Base-by-base conservation (phyloP, 2,329 filamentous ascomycete species). In the Fusarium musae region DNA sequence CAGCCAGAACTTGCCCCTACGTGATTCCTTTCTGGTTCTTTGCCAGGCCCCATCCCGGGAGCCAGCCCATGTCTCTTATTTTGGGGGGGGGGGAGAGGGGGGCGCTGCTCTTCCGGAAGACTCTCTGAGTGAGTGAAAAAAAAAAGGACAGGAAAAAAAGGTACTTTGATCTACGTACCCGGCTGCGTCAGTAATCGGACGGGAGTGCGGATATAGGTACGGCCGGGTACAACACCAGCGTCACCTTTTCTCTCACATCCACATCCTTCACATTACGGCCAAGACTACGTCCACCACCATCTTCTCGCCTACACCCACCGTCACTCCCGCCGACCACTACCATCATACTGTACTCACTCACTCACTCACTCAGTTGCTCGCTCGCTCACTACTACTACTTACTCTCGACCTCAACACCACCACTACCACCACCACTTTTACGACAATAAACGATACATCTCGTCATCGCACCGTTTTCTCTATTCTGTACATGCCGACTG, bases 1-100 rank as follows among this genome's bases (percentile, higher is more conserved):
- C 78, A 76, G 78, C 67, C 69, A 65, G 69, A 79, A 72, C 70
- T 68, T 73, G 74, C 72, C 72, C 69, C 73, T 74, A 71, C 70
- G 67, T 70, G 73, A 75, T 71, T 76, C 75, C 67, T 73, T 73
- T 59, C 63, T 63, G 70, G 66, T 76, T 76, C 73, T 71, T 69
- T 69, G 16, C 36, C 36, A 73, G 70, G 59, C 61, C 67, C 67
- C 47, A 64, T 61, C 69, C 62, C 53, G 32, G 54, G 32, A 34
- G 40, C 40, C 40, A 64, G 46, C 61, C 71, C 63, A 74, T 73
- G 71, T 69, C 61, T 63, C 71, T 71, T 52, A 40, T 49, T 73
- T 73, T 60, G 70, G 71, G 70, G 37, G 69, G 70, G 65, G 42
- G 70, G 63, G 70, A 70, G 70, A 19, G 69, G 70, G 65, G 42